A percentile compares a stretch with the other conserved stretches of the same genome.
phyloP scores from a whole-genome alignment of 2,329 filamentous ascomycete genomes.

The Botrytis cinerea region DNA sequence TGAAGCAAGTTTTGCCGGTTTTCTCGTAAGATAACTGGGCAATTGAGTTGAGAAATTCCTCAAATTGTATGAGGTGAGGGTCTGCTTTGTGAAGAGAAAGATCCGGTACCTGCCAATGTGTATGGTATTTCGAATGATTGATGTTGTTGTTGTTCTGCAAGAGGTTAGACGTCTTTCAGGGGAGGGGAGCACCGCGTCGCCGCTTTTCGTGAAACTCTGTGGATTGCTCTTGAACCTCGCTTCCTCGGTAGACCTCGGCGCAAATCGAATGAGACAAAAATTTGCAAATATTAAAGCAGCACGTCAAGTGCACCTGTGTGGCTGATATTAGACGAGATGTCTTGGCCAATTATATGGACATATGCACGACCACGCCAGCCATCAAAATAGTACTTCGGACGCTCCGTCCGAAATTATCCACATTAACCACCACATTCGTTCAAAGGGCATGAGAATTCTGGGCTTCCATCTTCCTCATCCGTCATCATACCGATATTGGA shows the following conservation, averaged over 20 bases:
- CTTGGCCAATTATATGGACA: conserved; percentile 16
- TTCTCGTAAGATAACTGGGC: not conserved
- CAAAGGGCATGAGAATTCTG: not conserved
- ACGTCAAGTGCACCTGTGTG: conserved; percentile 6
- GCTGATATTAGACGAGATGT: conserved; percentile 19
- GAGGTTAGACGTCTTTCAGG: not conserved
- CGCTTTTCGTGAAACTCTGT: conserved; percentile 19
- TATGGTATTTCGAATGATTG: conserved; percentile 15
- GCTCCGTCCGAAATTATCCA: conserved; percentile 19
- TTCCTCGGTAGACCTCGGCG: conserved; percentile 9
- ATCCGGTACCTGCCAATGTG: conserved; percentile 5
- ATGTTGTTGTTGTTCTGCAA: conserved; percentile 12
- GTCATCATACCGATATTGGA: not conserved
- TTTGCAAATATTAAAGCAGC: conserved; percentile 17
- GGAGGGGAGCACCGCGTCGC: not conserved
- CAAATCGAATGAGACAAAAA: not conserved
- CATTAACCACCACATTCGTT: conserved; percentile 11
- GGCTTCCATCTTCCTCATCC: conserved; percentile 8
- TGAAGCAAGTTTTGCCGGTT: not conserved
- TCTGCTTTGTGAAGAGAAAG: not conserved
- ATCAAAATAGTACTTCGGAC: conserved; percentile 21
- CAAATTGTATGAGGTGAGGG: not conserved
- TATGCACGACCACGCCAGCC: conserved; percentile 24
- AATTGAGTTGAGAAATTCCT: not conserved
- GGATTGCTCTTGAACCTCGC: not conserved